Evolutionary conservation across 176 grass and related monocot species (phyloP).

Genomic region (Hordeum marinum): DNA sequence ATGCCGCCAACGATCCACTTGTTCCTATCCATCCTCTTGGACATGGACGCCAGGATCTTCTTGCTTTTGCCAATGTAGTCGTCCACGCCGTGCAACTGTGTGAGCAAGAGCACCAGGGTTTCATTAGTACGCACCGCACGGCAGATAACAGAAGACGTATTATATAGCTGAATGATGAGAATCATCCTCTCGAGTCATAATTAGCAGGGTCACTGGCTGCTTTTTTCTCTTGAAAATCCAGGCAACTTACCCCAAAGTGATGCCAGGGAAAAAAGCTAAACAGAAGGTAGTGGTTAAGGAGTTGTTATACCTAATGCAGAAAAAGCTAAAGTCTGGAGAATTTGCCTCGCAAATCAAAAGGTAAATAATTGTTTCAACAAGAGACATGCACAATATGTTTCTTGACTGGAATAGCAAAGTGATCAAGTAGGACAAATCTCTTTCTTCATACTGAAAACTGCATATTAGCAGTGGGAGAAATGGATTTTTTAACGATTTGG

Average conservation of each 20-base stretch:
- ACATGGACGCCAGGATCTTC: slow-evolving; percentile 80
- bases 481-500: background rate
- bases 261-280: background rate
- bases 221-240: background rate
- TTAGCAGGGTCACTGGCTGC: background rate
- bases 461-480: background rate
- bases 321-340: background rate
- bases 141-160: background rate
- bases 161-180: background rate
- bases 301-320: background rate
- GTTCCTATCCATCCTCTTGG: slow-evolving; percentile 95
- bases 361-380: background rate
- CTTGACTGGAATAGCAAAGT: background rate
- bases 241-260: background rate
- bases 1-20: slow-evolving; percentile 84
- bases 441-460: background rate
- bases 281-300: background rate
- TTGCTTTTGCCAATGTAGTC: slow-evolving; percentile 84
- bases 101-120: background rate
- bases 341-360: background rate
- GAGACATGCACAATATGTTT: background rate
- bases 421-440: background rate
- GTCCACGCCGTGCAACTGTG: slow-evolving; percentile 82
- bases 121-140: background rate
- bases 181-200: background rate